phyloP scores from a whole-genome alignment of 1,284 basidiomycete genomes.

The Ustilago trichophora region DNA sequence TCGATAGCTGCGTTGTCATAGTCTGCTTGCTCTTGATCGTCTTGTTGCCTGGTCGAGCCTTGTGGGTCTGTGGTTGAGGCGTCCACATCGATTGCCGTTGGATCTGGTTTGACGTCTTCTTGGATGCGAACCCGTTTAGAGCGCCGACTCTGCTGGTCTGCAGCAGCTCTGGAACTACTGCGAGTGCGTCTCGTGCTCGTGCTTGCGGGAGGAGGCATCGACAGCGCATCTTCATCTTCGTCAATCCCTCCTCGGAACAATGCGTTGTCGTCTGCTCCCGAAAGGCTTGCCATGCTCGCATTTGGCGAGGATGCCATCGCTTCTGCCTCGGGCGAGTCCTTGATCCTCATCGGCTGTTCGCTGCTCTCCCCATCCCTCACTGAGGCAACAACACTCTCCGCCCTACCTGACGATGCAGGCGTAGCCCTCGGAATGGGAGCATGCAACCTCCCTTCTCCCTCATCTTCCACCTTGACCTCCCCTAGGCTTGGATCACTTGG shows the following conservation, averaged over 20 bases:
- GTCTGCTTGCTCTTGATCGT: background rate
- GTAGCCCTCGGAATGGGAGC: slow-evolving; percentile 48
- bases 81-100: background rate
- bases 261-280: slow-evolving; percentile 18
- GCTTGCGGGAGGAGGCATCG: slow-evolving; percentile 31
- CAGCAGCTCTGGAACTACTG: background rate
- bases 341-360: slow-evolving; percentile 23
- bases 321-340: slow-evolving; percentile 36
- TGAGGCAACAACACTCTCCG: background rate
- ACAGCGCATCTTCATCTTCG: slow-evolving; percentile 8
- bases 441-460: slow-evolving; percentile 49
- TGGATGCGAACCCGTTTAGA: slow-evolving; percentile 37
- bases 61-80: background rate
- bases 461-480: slow-evolving; percentile 48
- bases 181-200: slow-evolving; percentile 16
- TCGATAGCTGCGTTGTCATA: slow-evolving; percentile 22
- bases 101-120: slow-evolving; percentile 26
- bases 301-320: background rate
- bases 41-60: background rate
- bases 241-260: slow-evolving; percentile 14
- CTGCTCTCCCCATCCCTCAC: slow-evolving; percentile 13
- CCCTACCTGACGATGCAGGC: slow-evolving; percentile 2
- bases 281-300: slow-evolving; percentile 16
- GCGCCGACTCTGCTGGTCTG: slow-evolving; percentile 3
- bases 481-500: slow-evolving; percentile 29